Evolutionary conservation across 2,329 filamentous ascomycete species (phyloP).

Genomic region (Arthrinium phaeospermum): DNA sequence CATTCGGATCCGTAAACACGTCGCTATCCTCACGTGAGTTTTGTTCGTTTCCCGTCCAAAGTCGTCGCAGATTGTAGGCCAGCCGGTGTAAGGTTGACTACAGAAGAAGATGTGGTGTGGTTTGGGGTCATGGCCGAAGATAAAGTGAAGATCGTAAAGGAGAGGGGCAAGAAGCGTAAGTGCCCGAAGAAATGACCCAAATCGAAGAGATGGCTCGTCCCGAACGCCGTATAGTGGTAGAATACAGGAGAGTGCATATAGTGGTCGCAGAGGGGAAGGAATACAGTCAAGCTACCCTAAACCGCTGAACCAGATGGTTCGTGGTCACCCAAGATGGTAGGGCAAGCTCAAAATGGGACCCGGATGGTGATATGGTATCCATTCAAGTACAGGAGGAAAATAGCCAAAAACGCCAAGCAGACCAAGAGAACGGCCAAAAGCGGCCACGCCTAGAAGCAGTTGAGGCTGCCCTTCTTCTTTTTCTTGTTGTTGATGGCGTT

Average conservation of each 20-base stretch:
- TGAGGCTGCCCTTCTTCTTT: slow-evolving; percentile 93
- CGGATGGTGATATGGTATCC: slow-evolving; percentile 4
- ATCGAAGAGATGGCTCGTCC: background rate
- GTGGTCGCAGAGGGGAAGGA: background rate
- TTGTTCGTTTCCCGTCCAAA: slow-evolving; percentile 17
- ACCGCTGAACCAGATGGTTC: background rate
- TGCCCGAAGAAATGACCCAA: background rate
- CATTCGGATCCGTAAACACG: slow-evolving; percentile 16
- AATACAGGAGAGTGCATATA: background rate
- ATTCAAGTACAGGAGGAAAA: slow-evolving; percentile 6
- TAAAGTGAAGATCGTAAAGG: slow-evolving; percentile 1
- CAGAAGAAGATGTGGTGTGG: slow-evolving; percentile 5
- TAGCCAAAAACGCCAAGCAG: slow-evolving; percentile 20
- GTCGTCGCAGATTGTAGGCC: slow-evolving; percentile 8
- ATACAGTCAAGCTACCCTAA: background rate
- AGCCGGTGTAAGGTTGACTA: background rate
- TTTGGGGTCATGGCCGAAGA: slow-evolving; percentile 8
- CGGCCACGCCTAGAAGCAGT: slow-evolving; percentile 80
- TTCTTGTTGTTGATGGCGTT: slow-evolving; percentile 90
- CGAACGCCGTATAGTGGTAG: background rate
- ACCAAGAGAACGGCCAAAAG: slow-evolving; percentile 28
- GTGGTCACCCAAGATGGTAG: slow-evolving; percentile 2
- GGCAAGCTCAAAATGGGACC: slow-evolving; percentile 5
- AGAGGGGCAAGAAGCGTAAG: slow-evolving; percentile 12
- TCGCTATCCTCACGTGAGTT: background rate